A percentile compares a stretch with the other conserved stretches of the same genome.
Conservation (phyloP, 305 asterid genomes). For the Fraxinus sp. region DNA sequence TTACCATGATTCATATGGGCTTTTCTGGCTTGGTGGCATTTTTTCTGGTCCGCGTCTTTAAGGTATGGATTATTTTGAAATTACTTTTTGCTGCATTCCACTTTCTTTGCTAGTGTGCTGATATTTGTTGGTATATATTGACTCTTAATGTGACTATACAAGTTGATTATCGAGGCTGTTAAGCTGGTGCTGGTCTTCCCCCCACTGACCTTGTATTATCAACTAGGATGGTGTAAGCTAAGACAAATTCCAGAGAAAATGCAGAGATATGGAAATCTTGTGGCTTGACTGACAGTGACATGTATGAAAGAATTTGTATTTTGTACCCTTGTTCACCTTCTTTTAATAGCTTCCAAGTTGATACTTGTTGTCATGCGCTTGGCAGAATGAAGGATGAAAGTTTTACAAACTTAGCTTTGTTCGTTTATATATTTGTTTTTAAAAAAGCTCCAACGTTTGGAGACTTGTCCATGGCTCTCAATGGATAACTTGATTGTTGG, state of each 20-base stretch:
- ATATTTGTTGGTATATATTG: conserved; percentile 12
- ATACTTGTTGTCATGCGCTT: not conserved
- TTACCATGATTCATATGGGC: conserved; percentile 99
- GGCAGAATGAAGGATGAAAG: not conserved
- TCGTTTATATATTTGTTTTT: not conserved
- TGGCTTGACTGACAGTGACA: not conserved
- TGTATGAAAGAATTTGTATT: not conserved
- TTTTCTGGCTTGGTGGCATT: conserved; percentile 94
- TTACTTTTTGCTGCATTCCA: conserved; percentile 16
- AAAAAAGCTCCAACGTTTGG: not conserved
- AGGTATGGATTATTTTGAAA: conserved; percentile 47
- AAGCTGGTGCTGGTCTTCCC: conserved; percentile 13
- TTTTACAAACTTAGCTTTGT: not conserved
- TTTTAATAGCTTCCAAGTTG: conserved; percentile 5
- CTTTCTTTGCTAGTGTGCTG: not conserved
- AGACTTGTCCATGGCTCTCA: not conserved
- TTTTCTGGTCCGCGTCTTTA: conserved; percentile 78
- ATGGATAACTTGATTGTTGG: not conserved
- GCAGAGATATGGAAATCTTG: not conserved
- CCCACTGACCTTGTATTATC: conserved; percentile 1
- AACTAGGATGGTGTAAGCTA: conserved; percentile 3
- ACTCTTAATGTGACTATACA: conserved; percentile 8
- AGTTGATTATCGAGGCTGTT: conserved; percentile 17
- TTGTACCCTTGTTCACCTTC: not conserved
- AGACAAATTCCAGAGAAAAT: not conserved